These are phyloP conservation scores for Glycine latifolia DNA, from an alignment of 306 rosid genomes.

Conservation along the genomic window DNA sequence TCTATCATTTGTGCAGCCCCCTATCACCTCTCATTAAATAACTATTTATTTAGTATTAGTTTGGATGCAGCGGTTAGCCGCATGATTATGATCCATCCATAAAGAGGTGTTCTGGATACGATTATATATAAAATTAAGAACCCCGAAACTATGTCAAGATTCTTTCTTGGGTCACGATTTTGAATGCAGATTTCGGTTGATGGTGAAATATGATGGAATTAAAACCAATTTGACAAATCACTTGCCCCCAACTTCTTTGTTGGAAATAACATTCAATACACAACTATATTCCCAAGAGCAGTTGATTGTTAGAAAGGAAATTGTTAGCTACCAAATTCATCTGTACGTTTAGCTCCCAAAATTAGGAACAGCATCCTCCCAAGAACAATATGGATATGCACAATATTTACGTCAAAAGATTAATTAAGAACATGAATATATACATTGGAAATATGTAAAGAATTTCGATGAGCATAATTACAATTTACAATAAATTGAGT, in stretches of 20 bases:
- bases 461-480: conserved; percentile 36
- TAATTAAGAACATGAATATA: neutral
- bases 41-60: too few species aligned
- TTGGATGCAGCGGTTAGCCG: too few species aligned
- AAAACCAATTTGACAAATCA: conserved; percentile 9
- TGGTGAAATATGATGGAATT: conserved; percentile 9
- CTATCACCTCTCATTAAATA: neutral
- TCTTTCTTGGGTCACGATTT: too few species aligned
- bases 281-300: neutral
- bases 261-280: neutral
- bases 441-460: neutral
- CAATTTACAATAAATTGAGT: conserved; percentile 24
- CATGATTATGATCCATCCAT: too few species aligned
- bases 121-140: too few species aligned
- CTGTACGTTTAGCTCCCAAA: neutral
- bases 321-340: neutral
- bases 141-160: too few species aligned
- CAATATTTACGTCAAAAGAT: too few species aligned
- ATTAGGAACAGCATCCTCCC: too few species aligned
- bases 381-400: too few species aligned
- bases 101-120: too few species aligned
- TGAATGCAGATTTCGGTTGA: neutral
- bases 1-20: neutral
- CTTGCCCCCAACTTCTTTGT: too few species aligned
- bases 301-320: neutral